These are phyloP conservation scores for Gastrodia elata DNA, from an alignment of 106 monocot species.

Conservation along the genomic window DNA sequence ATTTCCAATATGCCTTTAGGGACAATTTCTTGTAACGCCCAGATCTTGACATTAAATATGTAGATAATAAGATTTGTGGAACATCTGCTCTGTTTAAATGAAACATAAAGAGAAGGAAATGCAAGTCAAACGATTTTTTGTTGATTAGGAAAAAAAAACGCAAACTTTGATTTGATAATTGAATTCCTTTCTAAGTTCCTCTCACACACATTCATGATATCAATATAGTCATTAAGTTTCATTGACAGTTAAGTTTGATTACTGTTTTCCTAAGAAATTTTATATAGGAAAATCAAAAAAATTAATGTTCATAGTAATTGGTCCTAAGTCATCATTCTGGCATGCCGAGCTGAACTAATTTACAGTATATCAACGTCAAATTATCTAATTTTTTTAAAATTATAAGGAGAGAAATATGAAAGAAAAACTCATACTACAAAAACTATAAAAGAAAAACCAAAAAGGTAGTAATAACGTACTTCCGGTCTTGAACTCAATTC, in stretches of 20 bases:
- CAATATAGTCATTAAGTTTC: not conserved
- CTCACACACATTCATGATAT: not conserved
- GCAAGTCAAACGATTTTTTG: not conserved
- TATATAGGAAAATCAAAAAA: not conserved
- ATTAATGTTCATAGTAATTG: not conserved
- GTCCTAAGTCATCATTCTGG: not conserved
- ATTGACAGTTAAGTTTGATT: not conserved
- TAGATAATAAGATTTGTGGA: not conserved
- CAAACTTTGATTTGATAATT: not conserved
- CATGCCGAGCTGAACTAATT: not conserved
- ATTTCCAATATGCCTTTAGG: not conserved
- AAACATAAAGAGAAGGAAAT: not conserved
- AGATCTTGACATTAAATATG: not conserved
- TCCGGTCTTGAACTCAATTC: conserved; percentile 40
- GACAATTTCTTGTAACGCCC: not conserved
- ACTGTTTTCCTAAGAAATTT: not conserved
- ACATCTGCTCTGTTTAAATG: not conserved
- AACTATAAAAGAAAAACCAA: not conserved
- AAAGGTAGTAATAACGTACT: conserved; percentile 27
- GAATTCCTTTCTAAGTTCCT: not conserved
- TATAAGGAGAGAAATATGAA: not conserved
- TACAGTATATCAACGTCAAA: not conserved
- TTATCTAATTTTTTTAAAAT: not conserved
- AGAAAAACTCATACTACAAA: not conserved
- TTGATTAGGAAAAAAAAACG: not conserved